These are phyloP conservation scores for Backusella morwellensis DNA, from an alignment of 192 early-diverging fungal species.

Conservation along the genomic window DNA sequence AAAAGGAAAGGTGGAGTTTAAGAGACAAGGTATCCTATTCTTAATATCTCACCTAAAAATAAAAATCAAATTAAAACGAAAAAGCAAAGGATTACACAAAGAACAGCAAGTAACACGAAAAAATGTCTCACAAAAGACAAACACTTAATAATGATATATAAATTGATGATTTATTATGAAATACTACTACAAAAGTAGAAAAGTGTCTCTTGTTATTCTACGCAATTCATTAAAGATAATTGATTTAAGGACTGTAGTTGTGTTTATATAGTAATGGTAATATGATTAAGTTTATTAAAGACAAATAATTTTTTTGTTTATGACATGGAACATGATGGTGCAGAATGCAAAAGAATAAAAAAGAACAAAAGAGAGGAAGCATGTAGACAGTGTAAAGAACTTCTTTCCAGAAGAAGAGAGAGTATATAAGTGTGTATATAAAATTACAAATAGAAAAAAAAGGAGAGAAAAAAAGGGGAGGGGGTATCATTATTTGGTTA, in stretches of 20 bases:
- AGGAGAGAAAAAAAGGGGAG: neutral
- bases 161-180: no score
- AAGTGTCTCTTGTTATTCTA: no score
- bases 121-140: no score
- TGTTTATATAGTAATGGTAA: neutral
- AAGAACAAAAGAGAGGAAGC: slow-evolving; percentile 1
- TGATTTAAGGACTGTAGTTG: neutral
- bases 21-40: no score
- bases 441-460: neutral
- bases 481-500: neutral
- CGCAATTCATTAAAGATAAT: neutral
- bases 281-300: slow-evolving; percentile 1
- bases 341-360: neutral
- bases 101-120: no score
- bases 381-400: neutral
- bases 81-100: no score
- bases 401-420: slow-evolving; percentile 11
- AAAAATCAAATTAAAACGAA: no score
- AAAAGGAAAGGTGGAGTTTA: no score
- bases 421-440: neutral
- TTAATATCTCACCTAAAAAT: no score
- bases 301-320: slow-evolving; percentile 2
- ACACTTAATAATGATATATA: no score
- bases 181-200: no score
- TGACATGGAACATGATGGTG: neutral